Base-by-base conservation (phyloP, 164 flowering plant genomes). In the Litsea cubeba region DNA sequence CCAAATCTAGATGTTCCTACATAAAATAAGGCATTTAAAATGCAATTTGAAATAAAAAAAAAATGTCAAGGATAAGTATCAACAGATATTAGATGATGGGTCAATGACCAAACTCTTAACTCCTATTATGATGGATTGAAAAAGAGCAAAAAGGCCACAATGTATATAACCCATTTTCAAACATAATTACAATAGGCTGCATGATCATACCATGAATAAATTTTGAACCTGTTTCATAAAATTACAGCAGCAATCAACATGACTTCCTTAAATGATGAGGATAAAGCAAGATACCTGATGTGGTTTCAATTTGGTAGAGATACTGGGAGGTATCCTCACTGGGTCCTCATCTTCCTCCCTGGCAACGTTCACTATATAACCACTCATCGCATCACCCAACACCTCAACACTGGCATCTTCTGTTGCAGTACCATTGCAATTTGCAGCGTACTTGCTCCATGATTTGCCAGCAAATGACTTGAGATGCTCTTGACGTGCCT, bases 401-500 rank as follows among this genome's bases (percentile, higher is more conserved):
- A 92, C 87, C 74, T 93, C 94, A 72, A 78, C 73, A 76, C 71
- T 81, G n/a, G 86, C 84, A 77, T 89, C 89, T 30, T 88, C 91
- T 20, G 83, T 66, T 62, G 82, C 78, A 76, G 60, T 83, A 46
- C 85, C 84, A 72, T 70, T 79, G 75, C 62, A 82, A 80, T 77
- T 80, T 54, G 79, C 72, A 77, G 87, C 70, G 77, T 46, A 84
- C 79, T 64, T 76, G 65, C 70, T 77, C 76, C 84, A 77, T 66
- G 95, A 84, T 77, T 82, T 87, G 66, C 83, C 71, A 74, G 92
- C 82, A 81, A 85, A 85, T 51, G 97, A 92, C 80, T 89, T 89
- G 35, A 96, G 86, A 70, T 93, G 97, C 68, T 96, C 99, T 83
- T 93, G 99, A 5, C 98, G 98, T 77, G 90, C 98, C 99, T 96